These are phyloP conservation scores for Daldinia concentrica DNA, from an alignment of 495 filamentous ascomycete genomes.

Conservation along the genomic window DNA sequence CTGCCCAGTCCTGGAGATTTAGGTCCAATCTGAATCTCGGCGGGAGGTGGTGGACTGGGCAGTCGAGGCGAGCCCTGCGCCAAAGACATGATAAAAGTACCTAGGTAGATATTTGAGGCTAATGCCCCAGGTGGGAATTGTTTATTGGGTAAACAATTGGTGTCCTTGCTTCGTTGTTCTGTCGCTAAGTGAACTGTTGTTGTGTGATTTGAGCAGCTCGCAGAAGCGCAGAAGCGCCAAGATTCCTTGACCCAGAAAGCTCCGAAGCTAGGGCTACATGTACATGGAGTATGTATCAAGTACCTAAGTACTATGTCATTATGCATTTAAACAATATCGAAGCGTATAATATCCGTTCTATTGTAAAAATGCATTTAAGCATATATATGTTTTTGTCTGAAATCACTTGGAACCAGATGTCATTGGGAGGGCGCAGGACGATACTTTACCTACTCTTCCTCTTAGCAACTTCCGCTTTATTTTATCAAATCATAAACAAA, in stretches of 20 bases:
- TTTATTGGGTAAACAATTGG: constrained; percentile 3
- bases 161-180: constrained; percentile 14
- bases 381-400: constrained; percentile 1
- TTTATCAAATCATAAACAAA: neutral
- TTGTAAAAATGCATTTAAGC: neutral
- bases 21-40: constrained; percentile 89
- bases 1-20: constrained; percentile 76
- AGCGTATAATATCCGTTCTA: neutral
- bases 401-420: neutral
- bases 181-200: constrained; percentile 21
- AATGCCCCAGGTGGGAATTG: constrained; percentile 14
- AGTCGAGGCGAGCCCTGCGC: constrained; percentile 85
- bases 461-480: neutral
- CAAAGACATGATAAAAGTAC: constrained; percentile 58
- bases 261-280: no score
- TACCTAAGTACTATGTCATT: constrained; percentile 2
- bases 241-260: constrained; percentile 3
- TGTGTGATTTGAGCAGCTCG: constrained; percentile 26
- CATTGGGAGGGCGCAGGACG: constrained; percentile 25
- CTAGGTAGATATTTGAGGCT: constrained; percentile 10
- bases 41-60: constrained; percentile 86
- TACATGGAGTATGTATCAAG: neutral
- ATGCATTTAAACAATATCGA: no score
- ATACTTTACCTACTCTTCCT: neutral
- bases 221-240: constrained; percentile 30